phyloP scores from a whole-genome alignment of 257 asterid genomes.

The Marsdenia floribunda region DNA sequence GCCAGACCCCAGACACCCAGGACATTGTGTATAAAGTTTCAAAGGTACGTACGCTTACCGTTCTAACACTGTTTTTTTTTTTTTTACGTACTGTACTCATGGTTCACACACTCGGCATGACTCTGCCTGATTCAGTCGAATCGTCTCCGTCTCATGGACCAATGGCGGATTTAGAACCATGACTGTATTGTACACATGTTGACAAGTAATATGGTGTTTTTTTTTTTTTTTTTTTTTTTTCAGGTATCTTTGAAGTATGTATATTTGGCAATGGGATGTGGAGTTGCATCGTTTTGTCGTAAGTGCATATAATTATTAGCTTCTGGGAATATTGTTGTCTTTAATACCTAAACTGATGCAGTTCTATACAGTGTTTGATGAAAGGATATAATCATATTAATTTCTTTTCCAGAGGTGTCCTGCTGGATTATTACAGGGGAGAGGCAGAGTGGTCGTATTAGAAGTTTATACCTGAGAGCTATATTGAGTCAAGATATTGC shows the following conservation, averaged over 20 bases:
- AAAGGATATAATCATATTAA: background rate
- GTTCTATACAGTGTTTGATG: background rate
- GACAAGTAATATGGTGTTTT: background rate
- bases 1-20: constrained; percentile 20
- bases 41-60: constrained; percentile 27
- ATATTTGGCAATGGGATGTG: constrained; percentile 67
- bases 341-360: background rate
- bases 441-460: constrained; percentile 75
- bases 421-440: constrained; percentile 96
- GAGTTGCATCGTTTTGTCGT: constrained; percentile 69
- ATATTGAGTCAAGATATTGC: constrained; percentile 73
- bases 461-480: constrained; percentile 60
- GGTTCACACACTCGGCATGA: no score
- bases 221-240: no score
- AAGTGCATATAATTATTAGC: constrained; percentile 17
- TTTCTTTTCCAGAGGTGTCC: constrained; percentile 51
- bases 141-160: no score
- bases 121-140: no score
- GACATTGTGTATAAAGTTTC: constrained; percentile 43
- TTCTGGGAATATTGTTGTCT: background rate
- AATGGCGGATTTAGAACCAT: no score
- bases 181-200: background rate
- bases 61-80: no score
- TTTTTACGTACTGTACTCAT: no score
- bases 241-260: constrained; percentile 68